Conservation (phyloP, 2,329 filamentous ascomycete genomes). For the Penicillium sp. region DNA sequence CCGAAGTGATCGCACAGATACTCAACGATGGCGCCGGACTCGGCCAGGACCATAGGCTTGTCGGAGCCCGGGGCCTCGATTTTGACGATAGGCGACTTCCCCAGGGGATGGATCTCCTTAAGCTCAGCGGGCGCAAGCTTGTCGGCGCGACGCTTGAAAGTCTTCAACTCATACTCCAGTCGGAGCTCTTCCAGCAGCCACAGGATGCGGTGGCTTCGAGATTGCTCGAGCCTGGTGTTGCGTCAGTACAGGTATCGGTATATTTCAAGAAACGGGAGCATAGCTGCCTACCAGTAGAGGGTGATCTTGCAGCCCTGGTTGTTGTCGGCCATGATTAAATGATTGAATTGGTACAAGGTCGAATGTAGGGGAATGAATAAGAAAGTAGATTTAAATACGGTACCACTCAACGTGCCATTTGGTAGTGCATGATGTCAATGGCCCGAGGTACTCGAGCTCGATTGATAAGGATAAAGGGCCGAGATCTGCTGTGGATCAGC, state of each 20-base stretch:
- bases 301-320: constrained; percentile 53
- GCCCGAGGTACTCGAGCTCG: constrained; percentile 10
- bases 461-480: constrained; percentile 16
- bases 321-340: constrained; percentile 16
- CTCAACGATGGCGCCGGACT: constrained; percentile 77
- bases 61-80: constrained; percentile 51
- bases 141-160: constrained; percentile 67
- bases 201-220: constrained; percentile 76
- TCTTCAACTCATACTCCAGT: constrained; percentile 74
- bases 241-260: constrained; percentile 1
- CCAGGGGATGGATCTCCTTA: constrained; percentile 75
- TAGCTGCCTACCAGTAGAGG: constrained; percentile 58
- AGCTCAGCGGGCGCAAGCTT: constrained; percentile 73
- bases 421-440: constrained; percentile 17
- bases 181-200: constrained; percentile 85
- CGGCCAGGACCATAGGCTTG: constrained; percentile 66
- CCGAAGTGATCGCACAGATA: constrained; percentile 73
- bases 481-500: constrained; percentile 12
- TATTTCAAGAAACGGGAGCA: background rate
- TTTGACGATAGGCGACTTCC: constrained; percentile 78
- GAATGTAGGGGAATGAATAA: background rate
- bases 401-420: background rate
- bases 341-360: background rate
- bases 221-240: constrained; percentile 69
- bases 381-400: background rate